Evolutionary conservation across 164 flowering plant species (phyloP).

Genomic region (Macadamia tetraphylla): DNA sequence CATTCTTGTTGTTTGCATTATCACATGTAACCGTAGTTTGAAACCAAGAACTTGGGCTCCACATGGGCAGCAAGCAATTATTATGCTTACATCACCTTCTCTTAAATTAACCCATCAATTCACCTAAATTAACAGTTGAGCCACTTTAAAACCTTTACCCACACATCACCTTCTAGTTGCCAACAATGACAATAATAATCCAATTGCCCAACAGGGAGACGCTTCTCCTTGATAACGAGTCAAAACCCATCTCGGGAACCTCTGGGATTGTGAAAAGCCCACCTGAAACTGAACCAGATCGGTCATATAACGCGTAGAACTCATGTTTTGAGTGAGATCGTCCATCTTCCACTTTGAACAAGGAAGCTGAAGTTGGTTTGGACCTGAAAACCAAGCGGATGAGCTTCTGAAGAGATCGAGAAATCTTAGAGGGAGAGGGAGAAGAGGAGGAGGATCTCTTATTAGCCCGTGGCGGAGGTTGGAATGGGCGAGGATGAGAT

Average conservation of each 20-base stretch:
- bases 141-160: too few species aligned
- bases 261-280: constrained; percentile 37
- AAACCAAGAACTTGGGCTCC: too few species aligned
- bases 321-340: constrained; percentile 1
- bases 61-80: too few species aligned
- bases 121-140: too few species aligned
- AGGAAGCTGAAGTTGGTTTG: constrained; percentile 6
- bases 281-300: constrained; percentile 26
- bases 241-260: constrained; percentile 31
- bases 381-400: constrained; percentile 45
- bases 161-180: too few species aligned
- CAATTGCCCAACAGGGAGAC: too few species aligned
- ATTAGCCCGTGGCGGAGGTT: not conserved
- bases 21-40: too few species aligned
- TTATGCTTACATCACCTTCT: too few species aligned
- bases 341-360: not conserved
- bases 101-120: too few species aligned
- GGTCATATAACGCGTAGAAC: constrained; percentile 26
- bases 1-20: too few species aligned
- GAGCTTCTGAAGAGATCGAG: constrained; percentile 51
- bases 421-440: constrained; percentile 27
- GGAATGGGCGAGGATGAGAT: constrained; percentile 16
- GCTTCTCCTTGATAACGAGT: constrained; percentile 29
- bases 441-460: constrained; percentile 10
- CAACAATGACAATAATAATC: too few species aligned